phyloP scores from a whole-genome alignment of 257 asterid genomes.

The Leonotis leonurus region DNA sequence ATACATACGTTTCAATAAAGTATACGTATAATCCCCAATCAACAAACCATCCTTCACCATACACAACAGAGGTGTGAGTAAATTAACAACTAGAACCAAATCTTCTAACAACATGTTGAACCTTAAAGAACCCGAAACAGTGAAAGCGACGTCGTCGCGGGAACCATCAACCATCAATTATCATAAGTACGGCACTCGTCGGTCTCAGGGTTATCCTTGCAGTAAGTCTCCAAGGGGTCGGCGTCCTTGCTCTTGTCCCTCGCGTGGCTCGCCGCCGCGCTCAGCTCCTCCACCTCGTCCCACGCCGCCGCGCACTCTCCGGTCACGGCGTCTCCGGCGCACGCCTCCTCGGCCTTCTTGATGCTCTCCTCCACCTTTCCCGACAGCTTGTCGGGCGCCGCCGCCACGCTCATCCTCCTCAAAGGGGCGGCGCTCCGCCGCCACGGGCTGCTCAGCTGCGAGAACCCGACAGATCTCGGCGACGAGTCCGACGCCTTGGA shows the following conservation, averaged over 20 bases:
- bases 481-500: slow-evolving; percentile 30
- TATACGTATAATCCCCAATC: background rate
- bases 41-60: too few relatives aligned
- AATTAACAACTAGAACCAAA: background rate
- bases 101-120: background rate
- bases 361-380: slow-evolving; percentile 85
- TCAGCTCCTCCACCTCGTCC: slow-evolving; percentile 99
- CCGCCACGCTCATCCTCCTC: slow-evolving; percentile 24
- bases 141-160: too few relatives aligned
- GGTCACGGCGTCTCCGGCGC: slow-evolving; percentile 52
- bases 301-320: slow-evolving; percentile 98
- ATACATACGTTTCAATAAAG: background rate
- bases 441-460: slow-evolving; percentile 45
- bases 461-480: slow-evolving; percentile 4
- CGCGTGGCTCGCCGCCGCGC: slow-evolving; percentile 91
- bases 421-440: slow-evolving; percentile 23
- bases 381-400: slow-evolving; percentile 62
- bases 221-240: slow-evolving; percentile 68
- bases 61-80: background rate
- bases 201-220: slow-evolving; percentile 93
- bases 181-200: slow-evolving; percentile 94
- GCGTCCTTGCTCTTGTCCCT: slow-evolving; percentile 63
- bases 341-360: slow-evolving; percentile 65
- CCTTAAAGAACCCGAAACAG: background rate
- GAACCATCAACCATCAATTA: slow-evolving; percentile 25